Base-by-base conservation (phyloP, 805 yeast species). In the Metschnikowia baotianmanensis region DNA sequence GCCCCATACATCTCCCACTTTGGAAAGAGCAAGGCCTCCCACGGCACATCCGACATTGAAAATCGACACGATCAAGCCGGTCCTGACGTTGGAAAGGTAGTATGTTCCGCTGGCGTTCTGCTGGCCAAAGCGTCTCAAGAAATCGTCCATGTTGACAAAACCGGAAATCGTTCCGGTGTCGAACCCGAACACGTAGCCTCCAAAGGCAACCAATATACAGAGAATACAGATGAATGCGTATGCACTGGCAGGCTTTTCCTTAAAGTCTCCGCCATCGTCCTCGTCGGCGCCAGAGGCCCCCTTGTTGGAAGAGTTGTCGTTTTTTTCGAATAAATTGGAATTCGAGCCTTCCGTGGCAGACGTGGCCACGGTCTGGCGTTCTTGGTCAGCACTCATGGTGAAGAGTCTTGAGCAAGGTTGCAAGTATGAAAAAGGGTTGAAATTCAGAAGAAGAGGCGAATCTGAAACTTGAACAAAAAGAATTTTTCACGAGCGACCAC, bases 141-240 rank as follows among this genome's bases (percentile, higher is more conserved):
- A 82, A 47, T 79, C 78, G n/a, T 68, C 52, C 80, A 82, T 77
- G 57, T 77, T 77, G 36, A 81, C 78, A 53, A 82, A 78, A 50
- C 87, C 87, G 29, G 85, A 80, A 61, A 82, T 77, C 48, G 88
- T 81, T 67, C 88, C 89, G 37, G 86, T 83, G 67, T 82, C 89
- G 74, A 82, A 82, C 45, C 89, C 89, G 55, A 80, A 83, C 31
- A 82, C 82, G 58, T 78, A 83, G 34, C 89, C 90, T 66, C 87
- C 88, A 48, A 83, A 83, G 24, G 87, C 85, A 49, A 83, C 77
- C 39, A 77, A 53, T n/a, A 71, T 52, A 61, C 87, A 80, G 42
- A 67, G 62, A 10, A 61, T 21, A 61, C 64, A 37, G 55, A 66
- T 62, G 17, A 60, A 49, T 6, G 59, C 25, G 42, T 67, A 63